Evolutionary conservation across 257 asterid species (phyloP), one percentile per base, ranked within the genome.

Genomic region (Linderniella brevidens): DNA sequence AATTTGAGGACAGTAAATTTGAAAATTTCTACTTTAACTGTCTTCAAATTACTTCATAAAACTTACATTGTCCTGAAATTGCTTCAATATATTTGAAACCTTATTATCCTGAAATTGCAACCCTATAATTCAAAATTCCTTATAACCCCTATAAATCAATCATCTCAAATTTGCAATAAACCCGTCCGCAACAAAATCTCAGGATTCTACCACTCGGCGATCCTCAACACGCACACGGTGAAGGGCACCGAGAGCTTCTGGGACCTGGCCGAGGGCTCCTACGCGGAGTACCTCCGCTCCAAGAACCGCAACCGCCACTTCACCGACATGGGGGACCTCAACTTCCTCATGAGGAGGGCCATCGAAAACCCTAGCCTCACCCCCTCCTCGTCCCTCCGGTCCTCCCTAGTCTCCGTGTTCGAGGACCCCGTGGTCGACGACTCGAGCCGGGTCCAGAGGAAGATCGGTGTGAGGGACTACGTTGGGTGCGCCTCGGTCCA

Each of bases 281-380:
- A 74, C 76, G 4, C 8, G 5, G 69, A 68, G 18, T 71, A 71
- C 49, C 57, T 52, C 0, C 49, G 50, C 3, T 59, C 63, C 57
- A 80, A 77, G 68, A 63, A 64, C 35, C 13, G 58, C 71, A 69
- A 68, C 64, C 73, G 67, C 13, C 92, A 80, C 18, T 73, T 80
- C 54, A 44, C 86, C 0, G 92, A 80, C 67, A 68, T 80, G 77
- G 71, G 77, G n/a, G 87, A 80, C 37, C 59, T 80, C 41, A 80
- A 77, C 56, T 77, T 67, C 68, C 79, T 80, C 32, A 73, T 80
- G 77, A 42, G 64, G 50, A 74, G 64, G 52, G 87, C 81, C 64
- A 59, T 80, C 15, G 79, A 77, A 10, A 77, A 71, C 49, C 93
- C 93, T 0, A 50, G 63, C 50, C 66, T 77, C 13, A 77, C 87